phyloP scores from a whole-genome alignment of 768 basidiomycete genomes.

The Kockovaella imperatae region DNA sequence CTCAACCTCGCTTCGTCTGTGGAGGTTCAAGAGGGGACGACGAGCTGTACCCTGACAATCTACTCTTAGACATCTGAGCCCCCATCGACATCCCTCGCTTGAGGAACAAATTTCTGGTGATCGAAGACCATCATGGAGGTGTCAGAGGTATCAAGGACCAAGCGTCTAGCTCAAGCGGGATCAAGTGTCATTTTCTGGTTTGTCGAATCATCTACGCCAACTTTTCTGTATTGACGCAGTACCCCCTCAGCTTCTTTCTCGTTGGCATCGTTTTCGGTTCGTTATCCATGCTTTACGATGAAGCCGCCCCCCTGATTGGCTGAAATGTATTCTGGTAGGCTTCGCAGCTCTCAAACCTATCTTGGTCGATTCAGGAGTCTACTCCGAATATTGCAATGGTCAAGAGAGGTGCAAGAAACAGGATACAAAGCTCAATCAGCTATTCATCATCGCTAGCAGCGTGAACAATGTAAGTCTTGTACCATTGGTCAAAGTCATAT shows the following conservation, averaged over 20 bases:
- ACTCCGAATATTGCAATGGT: conserved; percentile 33
- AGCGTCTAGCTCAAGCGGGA: conserved; percentile 10
- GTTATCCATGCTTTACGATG: conserved; percentile 2
- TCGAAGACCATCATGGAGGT: background rate
- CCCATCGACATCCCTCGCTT: too few relatives aligned
- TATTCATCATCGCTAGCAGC: conserved; percentile 45
- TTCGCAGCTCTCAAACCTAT: conserved; percentile 45
- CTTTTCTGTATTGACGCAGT: background rate
- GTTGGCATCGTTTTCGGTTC: conserved; percentile 44
- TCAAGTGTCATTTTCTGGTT: conserved; percentile 20
- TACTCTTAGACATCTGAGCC: too few relatives aligned
- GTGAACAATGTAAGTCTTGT: conserved; percentile 41
- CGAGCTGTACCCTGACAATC: too few relatives aligned
- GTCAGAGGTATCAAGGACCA: background rate
- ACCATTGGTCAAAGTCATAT: background rate
- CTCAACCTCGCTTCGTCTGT: too few relatives aligned
- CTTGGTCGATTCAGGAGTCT: conserved; percentile 39
- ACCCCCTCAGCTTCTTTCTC: conserved; percentile 11
- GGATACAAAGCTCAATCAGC: conserved; percentile 40
- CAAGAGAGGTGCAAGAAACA: conserved; percentile 19
- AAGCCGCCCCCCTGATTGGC: background rate
- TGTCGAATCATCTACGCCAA: too few relatives aligned
- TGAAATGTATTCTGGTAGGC: conserved; percentile 7
- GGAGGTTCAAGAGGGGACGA: too few relatives aligned
- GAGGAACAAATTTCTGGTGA: too few relatives aligned